A percentile compares a stretch with the other conserved stretches of the same genome.
Evolutionary conservation across 2,329 filamentous ascomycete species (phyloP).

Genomic region (Myrmaecium sp.): DNA sequence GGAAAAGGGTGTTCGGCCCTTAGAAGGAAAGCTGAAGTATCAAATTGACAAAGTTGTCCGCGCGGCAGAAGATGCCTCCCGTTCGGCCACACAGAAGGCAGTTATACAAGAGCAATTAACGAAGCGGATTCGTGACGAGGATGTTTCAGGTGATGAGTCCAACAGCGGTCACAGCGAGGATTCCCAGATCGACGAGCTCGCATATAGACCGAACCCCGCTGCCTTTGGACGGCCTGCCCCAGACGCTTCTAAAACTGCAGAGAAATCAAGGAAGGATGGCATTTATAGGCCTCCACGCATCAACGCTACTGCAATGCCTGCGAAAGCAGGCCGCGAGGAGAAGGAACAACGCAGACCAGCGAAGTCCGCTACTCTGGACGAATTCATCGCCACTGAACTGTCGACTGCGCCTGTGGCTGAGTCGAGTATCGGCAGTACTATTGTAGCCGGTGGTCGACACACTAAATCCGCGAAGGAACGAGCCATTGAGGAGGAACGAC

Average conservation of each 20-base stretch:
- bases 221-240: constrained; percentile 20
- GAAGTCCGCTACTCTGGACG: constrained; percentile 75
- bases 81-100: constrained; percentile 21
- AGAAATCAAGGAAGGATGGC: constrained; percentile 33
- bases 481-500: constrained; percentile 59
- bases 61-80: constrained; percentile 59
- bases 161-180: constrained; percentile 25
- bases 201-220: constrained; percentile 44
- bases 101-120: constrained; percentile 10
- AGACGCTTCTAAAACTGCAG: constrained; percentile 6
- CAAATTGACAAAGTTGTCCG: constrained; percentile 91
- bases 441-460: constrained; percentile 59
- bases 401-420: constrained; percentile 66
- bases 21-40: constrained; percentile 83
- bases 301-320: constrained; percentile 70
- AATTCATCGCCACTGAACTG: constrained; percentile 76
- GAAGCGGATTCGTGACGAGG: constrained; percentile 11
- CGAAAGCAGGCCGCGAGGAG: constrained; percentile 41
- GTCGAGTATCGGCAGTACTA: constrained; percentile 84
- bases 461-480: constrained; percentile 63
- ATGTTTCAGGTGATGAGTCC: constrained; percentile 21
- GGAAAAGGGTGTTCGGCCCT: constrained; percentile 76
- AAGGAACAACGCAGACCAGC: constrained; percentile 44
- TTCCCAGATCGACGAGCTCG: constrained; percentile 37
- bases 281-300: constrained; percentile 83